Evolutionary conservation across 228 moss, liverwort and hornwort species (phyloP).

Genomic region (Sphagnum fallax): DNA sequence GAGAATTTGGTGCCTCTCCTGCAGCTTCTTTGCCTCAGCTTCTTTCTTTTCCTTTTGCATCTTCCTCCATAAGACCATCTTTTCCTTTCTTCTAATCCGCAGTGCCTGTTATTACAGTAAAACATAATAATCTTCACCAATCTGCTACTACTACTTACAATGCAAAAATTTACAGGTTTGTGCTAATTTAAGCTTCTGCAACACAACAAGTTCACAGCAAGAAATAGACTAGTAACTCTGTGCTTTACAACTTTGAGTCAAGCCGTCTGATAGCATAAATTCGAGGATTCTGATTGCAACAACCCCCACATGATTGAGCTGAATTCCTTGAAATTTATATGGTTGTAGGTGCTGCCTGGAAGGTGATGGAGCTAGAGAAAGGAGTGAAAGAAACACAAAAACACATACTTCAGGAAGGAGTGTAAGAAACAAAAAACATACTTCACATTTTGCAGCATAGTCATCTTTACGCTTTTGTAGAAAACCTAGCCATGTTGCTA

Average conservation of each 20-base stretch:
- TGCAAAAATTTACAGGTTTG: background rate
- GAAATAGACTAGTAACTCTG: no score
- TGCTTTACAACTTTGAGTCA: no score
- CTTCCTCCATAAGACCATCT: slow-evolving; percentile 1
- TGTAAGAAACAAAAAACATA: background rate
- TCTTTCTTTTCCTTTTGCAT: slow-evolving; percentile 3
- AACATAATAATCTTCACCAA: background rate
- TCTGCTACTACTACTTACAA: background rate
- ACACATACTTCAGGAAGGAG: no score
- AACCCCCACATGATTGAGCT: no score
- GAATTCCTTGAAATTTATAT: no score
- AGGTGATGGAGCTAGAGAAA: no score
- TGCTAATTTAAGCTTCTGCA: background rate
- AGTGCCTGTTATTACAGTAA: background rate
- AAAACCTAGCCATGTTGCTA: slow-evolving; percentile 21
- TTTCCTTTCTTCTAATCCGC: slow-evolving; percentile 1
- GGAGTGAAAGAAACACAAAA: no score
- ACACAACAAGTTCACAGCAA: no score
- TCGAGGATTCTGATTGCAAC: no score
- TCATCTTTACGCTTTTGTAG: slow-evolving; percentile 32
- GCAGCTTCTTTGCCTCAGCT: background rate
- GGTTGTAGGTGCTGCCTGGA: no score
- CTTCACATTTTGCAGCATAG: slow-evolving; percentile 22
- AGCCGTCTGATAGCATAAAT: no score
- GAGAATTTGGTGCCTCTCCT: background rate